Conservation (phyloP, 225 moss, liverwort and hornwort species). For the Anthoceros angustus region DNA sequence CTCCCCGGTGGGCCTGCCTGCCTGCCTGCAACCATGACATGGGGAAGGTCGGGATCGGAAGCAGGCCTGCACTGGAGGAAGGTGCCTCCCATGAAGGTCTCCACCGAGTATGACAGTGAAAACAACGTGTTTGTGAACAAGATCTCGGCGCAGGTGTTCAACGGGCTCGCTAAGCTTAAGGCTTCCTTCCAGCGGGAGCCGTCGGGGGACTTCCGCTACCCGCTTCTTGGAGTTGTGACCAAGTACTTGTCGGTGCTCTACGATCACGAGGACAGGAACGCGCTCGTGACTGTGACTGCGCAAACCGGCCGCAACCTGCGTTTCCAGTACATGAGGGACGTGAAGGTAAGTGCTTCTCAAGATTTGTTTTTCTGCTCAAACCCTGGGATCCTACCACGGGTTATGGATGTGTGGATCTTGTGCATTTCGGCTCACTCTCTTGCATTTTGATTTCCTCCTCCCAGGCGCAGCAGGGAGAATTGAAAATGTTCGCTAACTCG, state of each 20-base stretch:
- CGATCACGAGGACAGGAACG: slow-evolving; percentile 69
- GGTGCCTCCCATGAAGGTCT: slow-evolving; percentile 44
- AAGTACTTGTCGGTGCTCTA: slow-evolving; percentile 73
- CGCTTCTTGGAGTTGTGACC: slow-evolving; percentile 63
- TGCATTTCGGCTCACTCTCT: background rate
- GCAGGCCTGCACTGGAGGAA: slow-evolving; percentile 23
- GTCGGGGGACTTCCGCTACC: slow-evolving; percentile 45
- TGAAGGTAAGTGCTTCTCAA: slow-evolving; percentile 35
- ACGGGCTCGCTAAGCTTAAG: slow-evolving; percentile 76
- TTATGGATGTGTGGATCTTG: background rate
- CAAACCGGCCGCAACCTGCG: slow-evolving; percentile 49
- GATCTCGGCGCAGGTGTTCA: slow-evolving; percentile 51
- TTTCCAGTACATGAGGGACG: slow-evolving; percentile 57
- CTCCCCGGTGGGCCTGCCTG: no score
- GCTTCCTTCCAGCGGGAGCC: slow-evolving; percentile 54
- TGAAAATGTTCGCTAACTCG: slow-evolving; percentile 41
- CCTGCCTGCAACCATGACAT: slow-evolving; percentile 2
- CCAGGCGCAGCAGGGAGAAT: slow-evolving; percentile 82
- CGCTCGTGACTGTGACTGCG: slow-evolving; percentile 57
- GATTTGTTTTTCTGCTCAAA: background rate
- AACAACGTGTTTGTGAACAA: slow-evolving; percentile 60
- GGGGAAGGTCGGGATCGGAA: slow-evolving; percentile 4
- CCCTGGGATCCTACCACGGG: background rate
- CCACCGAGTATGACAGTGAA: slow-evolving; percentile 83
- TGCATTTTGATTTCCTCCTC: background rate